phyloP scores from a whole-genome alignment of 2,329 filamentous ascomycete species.

The Botrytis sinoallii region DNA sequence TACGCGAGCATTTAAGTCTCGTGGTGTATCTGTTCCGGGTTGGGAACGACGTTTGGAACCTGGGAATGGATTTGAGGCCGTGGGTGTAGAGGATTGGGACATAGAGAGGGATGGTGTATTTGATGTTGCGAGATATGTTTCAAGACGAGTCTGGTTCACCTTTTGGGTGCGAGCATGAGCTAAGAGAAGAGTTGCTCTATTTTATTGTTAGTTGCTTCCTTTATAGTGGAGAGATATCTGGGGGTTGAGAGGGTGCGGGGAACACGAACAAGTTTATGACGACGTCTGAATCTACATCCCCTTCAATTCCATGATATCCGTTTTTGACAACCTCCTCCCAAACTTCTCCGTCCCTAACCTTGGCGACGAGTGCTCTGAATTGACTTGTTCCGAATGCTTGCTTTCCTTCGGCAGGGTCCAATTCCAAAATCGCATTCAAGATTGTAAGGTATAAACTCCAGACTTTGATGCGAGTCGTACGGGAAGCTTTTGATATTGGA shows the following conservation, averaged over 20 bases:
- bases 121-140: conserved; percentile 81
- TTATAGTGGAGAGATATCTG: conserved; percentile 8
- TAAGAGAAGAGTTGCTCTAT: conserved; percentile 80
- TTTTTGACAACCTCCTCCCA: conserved; percentile 90
- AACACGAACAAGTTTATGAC: conserved; percentile 74
- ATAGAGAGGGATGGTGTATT: conserved; percentile 72
- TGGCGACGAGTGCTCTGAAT: conserved; percentile 78
- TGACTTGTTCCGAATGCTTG: conserved; percentile 78
- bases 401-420: conserved; percentile 88
- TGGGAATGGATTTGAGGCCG: conserved; percentile 40
- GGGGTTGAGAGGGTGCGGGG: conserved; percentile 4
- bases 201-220: conserved; percentile 28
- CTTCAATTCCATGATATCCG: conserved; percentile 85
- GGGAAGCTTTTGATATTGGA: conserved; percentile 75
- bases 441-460: conserved; percentile 97
- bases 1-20: conserved; percentile 78
- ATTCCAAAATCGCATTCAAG: conserved; percentile 83
- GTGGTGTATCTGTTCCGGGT: conserved; percentile 73
- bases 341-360: conserved; percentile 84
- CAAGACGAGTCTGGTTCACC: conserved; percentile 81
- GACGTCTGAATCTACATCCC: conserved; percentile 90
- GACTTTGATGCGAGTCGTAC: conserved; percentile 84
- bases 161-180: conserved; percentile 83
- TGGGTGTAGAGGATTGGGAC: conserved; percentile 67
- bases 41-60: conserved; percentile 10